Base-by-base conservation (phyloP, 2,329 filamentous ascomycete genomes). In the Ceratocystis harringtonii region DNA sequence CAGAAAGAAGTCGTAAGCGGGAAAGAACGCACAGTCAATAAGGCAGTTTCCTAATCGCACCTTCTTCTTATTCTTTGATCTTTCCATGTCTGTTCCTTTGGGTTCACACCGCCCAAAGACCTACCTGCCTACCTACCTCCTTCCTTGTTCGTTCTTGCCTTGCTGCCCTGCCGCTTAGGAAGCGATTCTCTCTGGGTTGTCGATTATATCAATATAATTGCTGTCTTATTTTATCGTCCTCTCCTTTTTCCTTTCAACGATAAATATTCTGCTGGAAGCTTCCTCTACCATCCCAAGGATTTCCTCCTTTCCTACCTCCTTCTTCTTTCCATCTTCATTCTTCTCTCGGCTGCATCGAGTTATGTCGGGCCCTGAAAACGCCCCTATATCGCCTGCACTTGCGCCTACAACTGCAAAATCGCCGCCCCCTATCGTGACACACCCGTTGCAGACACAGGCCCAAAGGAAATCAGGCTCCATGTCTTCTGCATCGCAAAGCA, bases 341-440 rank as follows among this genome's bases (percentile, higher is more conserved):
- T 28, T 36, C 43, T 28, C 48, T 61, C 10, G 61, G 36, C 25
- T 61, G 50, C 62, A 63, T 65, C 36, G 36, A 50, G 62, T 61
- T 60, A 62, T 67, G 66, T 58, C 60, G 66, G 66, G 63, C 43
- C 52, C 55, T 50, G 66, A 63, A 52, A 63, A 63, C 48, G 43
- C 44, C 22, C 52, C 61, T 45, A 58, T 61, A 48, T 57, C n/a
- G 41, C 17, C 50, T 58, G 19, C 17, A 15, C 32, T 52, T 10
- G 60, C 28, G 19, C 6, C 55, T 6, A 25, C 28, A 32, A 10
- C 55, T 32, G 15, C 12, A 15, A 36, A 19, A 36, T 15, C 55
- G 30, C 55, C 28, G 6, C 12, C 8, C 17, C 5, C 30, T 30
- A 65, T 63, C 22, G 58, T 63, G 10, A 65, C 62, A 60, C 61